Percentiles rank a stretch among this genome's conserved stretches.
phyloP scores from a whole-genome alignment of 306 rosid species.

The Ormosia emarginata region DNA sequence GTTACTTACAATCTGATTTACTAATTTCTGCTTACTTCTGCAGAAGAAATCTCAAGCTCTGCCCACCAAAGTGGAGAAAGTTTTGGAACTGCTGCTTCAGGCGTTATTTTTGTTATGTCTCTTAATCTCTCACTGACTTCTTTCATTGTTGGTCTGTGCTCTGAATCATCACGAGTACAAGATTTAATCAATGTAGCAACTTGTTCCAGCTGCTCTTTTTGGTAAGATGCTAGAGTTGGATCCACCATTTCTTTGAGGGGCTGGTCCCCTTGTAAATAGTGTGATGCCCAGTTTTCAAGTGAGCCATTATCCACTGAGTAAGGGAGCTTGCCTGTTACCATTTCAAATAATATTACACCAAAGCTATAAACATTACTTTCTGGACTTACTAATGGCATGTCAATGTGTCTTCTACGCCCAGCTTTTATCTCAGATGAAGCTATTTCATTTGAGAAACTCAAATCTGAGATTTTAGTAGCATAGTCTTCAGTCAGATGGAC shows the following conservation, averaged over 20 bases:
- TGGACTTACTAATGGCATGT: slow-evolving; percentile 26
- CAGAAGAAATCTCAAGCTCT: slow-evolving; percentile 80
- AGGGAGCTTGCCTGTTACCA: slow-evolving; percentile 74
- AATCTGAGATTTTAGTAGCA: slow-evolving; percentile 70
- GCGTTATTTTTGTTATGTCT: slow-evolving; percentile 70
- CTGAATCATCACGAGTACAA: slow-evolving; percentile 49
- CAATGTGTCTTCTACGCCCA: slow-evolving; percentile 21
- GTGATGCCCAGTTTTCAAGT: slow-evolving; percentile 67
- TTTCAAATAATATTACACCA: slow-evolving; percentile 75
- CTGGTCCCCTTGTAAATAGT: slow-evolving; percentile 46
- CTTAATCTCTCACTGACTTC: slow-evolving; percentile 59
- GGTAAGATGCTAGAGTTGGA: slow-evolving; percentile 61
- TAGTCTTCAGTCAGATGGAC: slow-evolving; percentile 76
- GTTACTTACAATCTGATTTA: slow-evolving; percentile 19
- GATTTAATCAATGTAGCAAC: slow-evolving; percentile 50
- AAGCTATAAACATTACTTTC: slow-evolving; percentile 66
- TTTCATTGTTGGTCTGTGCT: slow-evolving; percentile 59
- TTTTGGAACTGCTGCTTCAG: slow-evolving; percentile 73
- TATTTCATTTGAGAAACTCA: slow-evolving; percentile 55
- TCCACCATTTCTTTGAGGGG: slow-evolving; percentile 61
- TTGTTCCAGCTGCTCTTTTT: slow-evolving; percentile 57
- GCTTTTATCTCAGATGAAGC: slow-evolving; percentile 33
- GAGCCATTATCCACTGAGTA: slow-evolving; percentile 49
- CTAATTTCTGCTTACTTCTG: slow-evolving; percentile 47
- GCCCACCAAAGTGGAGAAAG: slow-evolving; percentile 99